Base-by-base conservation (phyloP, 2,329 filamentous ascomycete species). In the Verticillium dahliae region DNA sequence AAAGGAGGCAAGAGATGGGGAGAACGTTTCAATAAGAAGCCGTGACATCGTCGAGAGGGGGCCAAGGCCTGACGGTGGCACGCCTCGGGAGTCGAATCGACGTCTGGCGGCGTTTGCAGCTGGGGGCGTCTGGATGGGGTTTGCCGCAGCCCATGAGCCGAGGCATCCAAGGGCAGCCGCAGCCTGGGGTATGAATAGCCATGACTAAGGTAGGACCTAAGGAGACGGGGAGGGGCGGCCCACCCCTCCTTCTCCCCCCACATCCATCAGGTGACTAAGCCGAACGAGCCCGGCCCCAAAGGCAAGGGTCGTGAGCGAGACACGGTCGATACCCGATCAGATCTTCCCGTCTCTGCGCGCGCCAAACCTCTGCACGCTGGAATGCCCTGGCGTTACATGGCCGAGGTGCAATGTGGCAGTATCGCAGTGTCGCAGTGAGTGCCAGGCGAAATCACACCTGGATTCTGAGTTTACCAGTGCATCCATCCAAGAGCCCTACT, bases 11-110 rank as follows among this genome's bases (percentile, higher is more conserved):
- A 22, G 45, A 50, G 18, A 22, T 4, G n/a, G 58, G 14, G 33
- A 33, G 34, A 45, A 39, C 33, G 33, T 35, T 50, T 14, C 57
- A 60, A 63, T 58, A 61, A 60, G 61, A 50, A 22, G 45, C 45
- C 7, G 6, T 50, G 45, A 50, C 45, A 50, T 50, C 45, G 45
- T 50, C 45, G 22, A 50, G 45, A 50, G 45, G 45, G 45, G 45
- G n/a, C 45, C 15, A 50, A 37, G 35, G 45, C 45, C n/a, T 22
- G 45, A 50, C 45, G 45, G 45, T 50, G 45, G 45, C 45, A 50
- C 45, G 45, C 45, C 45, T 50, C 45, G 45, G 45, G n/a, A 50
- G n/a, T 22, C 27, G 27, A 27, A 4, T 27, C 7, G 45, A 50
- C n/a, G 45, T 50, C 27, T n/a, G 45, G 45, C 45, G 45, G 45